Conservation (phyloP, 495 filamentous ascomycete genomes). For the Chlorociboria aeruginascens region DNA sequence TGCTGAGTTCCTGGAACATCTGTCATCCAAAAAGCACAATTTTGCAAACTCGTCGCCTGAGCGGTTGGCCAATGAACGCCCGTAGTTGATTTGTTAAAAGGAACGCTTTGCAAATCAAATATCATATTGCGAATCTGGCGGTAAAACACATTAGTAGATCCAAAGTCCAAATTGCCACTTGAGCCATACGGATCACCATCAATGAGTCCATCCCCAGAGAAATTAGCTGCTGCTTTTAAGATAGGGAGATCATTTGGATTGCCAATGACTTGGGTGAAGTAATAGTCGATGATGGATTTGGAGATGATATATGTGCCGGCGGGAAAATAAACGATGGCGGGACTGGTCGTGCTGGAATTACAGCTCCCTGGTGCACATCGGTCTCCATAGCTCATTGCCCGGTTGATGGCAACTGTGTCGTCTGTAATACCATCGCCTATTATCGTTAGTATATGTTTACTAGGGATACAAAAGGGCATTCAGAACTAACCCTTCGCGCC, state of each 20-base stretch:
- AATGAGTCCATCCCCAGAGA: constrained; percentile 62
- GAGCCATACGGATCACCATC: constrained; percentile 57
- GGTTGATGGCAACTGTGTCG: constrained; percentile 60
- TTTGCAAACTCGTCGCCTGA: constrained; percentile 66
- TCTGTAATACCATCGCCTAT: constrained; percentile 64
- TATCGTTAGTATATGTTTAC: constrained; percentile 8
- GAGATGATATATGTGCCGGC: constrained; percentile 48
- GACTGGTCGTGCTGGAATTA: constrained; percentile 31
- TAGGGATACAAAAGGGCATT: neutral
- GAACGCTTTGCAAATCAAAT: constrained; percentile 56
- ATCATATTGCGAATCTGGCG: constrained; percentile 72
- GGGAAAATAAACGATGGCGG: constrained; percentile 21
- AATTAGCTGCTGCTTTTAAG: constrained; percentile 52
- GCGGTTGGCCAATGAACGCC: constrained; percentile 76
- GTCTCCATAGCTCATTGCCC: constrained; percentile 39
- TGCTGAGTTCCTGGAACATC: constrained; percentile 39
- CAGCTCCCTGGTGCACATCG: constrained; percentile 34
- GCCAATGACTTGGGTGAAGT: constrained; percentile 58
- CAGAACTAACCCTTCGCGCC: constrained; percentile 8
- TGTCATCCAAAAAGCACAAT: constrained; percentile 66
- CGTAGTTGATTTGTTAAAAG: constrained; percentile 15
- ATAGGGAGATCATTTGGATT: constrained; percentile 53
- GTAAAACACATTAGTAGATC: constrained; percentile 63
- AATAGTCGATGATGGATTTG: constrained; percentile 45
- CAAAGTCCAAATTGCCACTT: constrained; percentile 31